Percentiles rank a stretch among this genome's conserved stretches.
phyloP scores from a whole-genome alignment of 805 yeast species.

The Henningerozyma blattae region DNA sequence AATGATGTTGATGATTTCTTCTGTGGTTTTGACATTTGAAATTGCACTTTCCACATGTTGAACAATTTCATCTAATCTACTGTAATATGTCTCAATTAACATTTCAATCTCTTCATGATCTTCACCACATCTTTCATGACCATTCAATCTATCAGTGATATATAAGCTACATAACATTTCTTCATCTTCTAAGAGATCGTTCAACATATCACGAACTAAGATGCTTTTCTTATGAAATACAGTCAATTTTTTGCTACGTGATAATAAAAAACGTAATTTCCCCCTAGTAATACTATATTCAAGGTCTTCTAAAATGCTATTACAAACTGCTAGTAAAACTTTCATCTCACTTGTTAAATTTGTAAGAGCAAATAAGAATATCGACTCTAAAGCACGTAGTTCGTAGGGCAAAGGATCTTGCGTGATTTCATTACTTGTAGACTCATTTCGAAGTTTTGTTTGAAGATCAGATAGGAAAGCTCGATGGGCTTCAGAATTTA shows the following conservation, averaged over 20 bases:
- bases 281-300: constrained; percentile 76
- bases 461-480: constrained; percentile 15
- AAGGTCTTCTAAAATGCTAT: constrained; percentile 60
- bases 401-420: constrained; percentile 60
- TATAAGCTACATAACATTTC: constrained; percentile 77
- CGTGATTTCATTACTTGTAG: constrained; percentile 7
- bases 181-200: constrained; percentile 78
- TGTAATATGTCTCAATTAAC: constrained; percentile 80
- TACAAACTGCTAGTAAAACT: constrained; percentile 65
- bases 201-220: constrained; percentile 70
- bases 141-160: constrained; percentile 45
- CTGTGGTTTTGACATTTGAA: constrained; percentile 83
- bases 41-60: constrained; percentile 71
- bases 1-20: constrained; percentile 87
- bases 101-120: constrained; percentile 85
- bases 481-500: constrained; percentile 19
- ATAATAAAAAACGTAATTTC: constrained; percentile 62
- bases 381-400: constrained; percentile 79
- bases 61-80: constrained; percentile 86
- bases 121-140: constrained; percentile 37
- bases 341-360: constrained; percentile 79
- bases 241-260: constrained; percentile 74
- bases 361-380: constrained; percentile 66
- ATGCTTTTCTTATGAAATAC: constrained; percentile 77
- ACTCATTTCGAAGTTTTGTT: constrained; percentile 13